Base-by-base conservation (phyloP, 2,329 filamentous ascomycete genomes). In the Byssoonygena ceratinophila region DNA sequence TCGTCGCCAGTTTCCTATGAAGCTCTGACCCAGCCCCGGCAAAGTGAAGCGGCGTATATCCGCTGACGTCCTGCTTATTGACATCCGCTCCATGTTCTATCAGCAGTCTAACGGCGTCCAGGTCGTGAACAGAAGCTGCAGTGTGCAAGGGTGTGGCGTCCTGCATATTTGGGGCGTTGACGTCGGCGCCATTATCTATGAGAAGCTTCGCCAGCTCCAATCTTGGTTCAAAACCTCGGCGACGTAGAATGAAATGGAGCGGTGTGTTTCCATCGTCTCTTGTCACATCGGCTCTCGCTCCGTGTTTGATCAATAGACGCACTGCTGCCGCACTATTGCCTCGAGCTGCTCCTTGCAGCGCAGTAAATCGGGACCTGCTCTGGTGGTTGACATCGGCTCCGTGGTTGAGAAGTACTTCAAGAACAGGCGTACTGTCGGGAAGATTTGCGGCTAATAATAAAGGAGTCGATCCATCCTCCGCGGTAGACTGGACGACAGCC, bases 71-170 rank as follows among this genome's bases (percentile, higher is more conserved):
- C 16, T 46, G 44, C 9, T 23, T 31, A 20, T 55, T 53, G 14
- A 53, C 37, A 18, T 52, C 39, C 20, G 53, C 53, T 11, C 49
- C 53, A 22, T 45, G 50, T 22, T 55, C 23, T 11, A 55, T 25
- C n/a, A 55, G 39, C 11, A 46, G 25, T 22, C 46, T 37, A 4
- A 46, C 8, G 5, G 40, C 12, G 4, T 46, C 18, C n/a, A 49
- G 9, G 6, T 52, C 34, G 6, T 18, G 25, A 11, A 25, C 16
- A 8, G 29, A 12, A 4, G 39, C 49, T 18, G 53, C 53, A 16
- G 23, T 25, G 36, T 55, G 53, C 6, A 55, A 23, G 3, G 46
- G 36, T 6, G 39, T 46, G 25, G 31, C 25, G 9, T 29, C 32
- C 9, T 4, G 20, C 1, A 4, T 5, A 37, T 36, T 40, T n/a